A percentile compares a stretch with the other conserved stretches of the same genome.
Conservation (phyloP, 2,329 filamentous ascomycete genomes). For the Ophiostoma quercus region DNA sequence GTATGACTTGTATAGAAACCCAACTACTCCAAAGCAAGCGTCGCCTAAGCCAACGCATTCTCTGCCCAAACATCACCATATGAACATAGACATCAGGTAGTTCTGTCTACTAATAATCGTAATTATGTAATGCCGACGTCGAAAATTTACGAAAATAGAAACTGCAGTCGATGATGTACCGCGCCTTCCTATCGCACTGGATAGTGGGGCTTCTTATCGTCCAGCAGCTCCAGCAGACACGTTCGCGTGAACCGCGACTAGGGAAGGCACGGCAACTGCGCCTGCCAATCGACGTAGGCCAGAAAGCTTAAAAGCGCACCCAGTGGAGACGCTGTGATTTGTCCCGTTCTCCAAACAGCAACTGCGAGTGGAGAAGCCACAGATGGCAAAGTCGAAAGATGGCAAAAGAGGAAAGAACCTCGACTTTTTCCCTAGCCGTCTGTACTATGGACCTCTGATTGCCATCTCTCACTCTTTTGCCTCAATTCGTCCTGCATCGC, state of each 20-base stretch:
- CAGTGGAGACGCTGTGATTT: conserved; percentile 10
- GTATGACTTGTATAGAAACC: neutral
- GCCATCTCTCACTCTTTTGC: neutral
- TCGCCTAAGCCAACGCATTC: no score
- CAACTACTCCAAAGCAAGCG: no score
- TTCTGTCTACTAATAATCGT: no score
- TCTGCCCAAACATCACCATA: no score
- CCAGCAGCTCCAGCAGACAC: neutral
- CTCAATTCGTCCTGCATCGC: conserved; percentile 15
- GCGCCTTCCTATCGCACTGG: conserved; percentile 5
- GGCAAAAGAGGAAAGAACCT: conserved; percentile 12
- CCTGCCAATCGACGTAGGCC: conserved; percentile 10
- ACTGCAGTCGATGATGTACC: neutral
- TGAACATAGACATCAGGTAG: no score
- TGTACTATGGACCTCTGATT: neutral
- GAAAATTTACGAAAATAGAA: neutral
- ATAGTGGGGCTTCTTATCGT: neutral
- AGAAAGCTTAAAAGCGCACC: conserved; percentile 11
- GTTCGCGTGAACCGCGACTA: conserved; percentile 3
- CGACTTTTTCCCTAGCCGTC: conserved; percentile 17
- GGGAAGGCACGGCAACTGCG: conserved; percentile 7
- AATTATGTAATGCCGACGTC: neutral
- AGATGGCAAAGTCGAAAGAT: neutral
- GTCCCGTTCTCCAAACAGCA: conserved; percentile 6
- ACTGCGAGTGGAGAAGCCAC: neutral